Evolutionary conservation across 2,329 filamentous ascomycete genomes (phyloP), one percentile per base, ranked within the genome.

Genomic region (Ophiostoma australiae): DNA sequence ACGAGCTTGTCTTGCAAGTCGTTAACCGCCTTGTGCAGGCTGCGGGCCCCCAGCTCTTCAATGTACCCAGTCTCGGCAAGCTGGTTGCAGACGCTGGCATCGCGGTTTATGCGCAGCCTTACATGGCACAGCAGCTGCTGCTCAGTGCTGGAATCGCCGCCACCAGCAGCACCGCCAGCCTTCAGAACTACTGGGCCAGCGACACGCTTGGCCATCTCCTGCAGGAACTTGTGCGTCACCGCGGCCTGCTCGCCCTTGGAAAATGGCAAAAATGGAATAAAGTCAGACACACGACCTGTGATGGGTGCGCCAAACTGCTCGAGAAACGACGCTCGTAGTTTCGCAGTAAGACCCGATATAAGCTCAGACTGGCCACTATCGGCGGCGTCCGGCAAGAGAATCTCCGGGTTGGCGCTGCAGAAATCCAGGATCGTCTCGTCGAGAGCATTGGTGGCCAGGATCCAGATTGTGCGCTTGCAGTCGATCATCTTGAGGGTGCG

Each of bases 191-290:
- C 69, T 1, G 72, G 70, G 17, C 23, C 27, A 17, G 72, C 65
- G 3, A 71, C 70, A 10, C 41, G 23, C n/a, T 65, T 58, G 1
- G 58, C 33, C n/a, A 73, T 58, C 23, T 70, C 69, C 17, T 69
- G 17, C 63, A 71, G 33, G 23, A 71, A 73, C 58, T 73, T 73
- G 70, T 73, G 72, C 23, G 55, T 44, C 33, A 73, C 72, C 2
- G 71, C 72, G 7, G 70, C 70, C 67, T 73, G 72, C 67, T 73
- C 72, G 41, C 70, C 70, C 44, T 13, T 37, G 44, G 72, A 73
- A 15, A 73, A 73, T 52, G 72, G 70, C 70, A 73, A 17, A 11
- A 73, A 73, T 33, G 72, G 72, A 11, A 73, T 71, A 31, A 73
- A 67, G 20, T 70, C 70, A 10, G 72, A 73, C 55, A 73, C 68